Conservation (phyloP, 345 rosid genomes). For the Corchorus capsularis region DNA sequence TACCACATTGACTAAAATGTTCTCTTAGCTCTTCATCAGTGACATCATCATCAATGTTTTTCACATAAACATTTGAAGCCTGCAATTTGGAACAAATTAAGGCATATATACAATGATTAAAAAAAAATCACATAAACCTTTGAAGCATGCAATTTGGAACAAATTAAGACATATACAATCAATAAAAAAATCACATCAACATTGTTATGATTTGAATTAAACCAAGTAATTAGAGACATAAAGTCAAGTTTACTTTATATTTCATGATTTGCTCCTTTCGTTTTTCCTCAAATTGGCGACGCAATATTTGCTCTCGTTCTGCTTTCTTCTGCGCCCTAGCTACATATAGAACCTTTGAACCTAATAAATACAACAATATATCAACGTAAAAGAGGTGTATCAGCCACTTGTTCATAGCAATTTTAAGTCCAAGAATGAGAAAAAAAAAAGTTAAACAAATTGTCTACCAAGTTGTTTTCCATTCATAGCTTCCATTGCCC, state of each 20-base stretch:
- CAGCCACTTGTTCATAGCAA: neutral
- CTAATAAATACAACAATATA: conserved; percentile 33
- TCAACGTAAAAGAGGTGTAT: neutral
- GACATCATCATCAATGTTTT: conserved; percentile 61
- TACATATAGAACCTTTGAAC: conserved; percentile 60
- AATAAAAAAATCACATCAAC: conserved; percentile 1
- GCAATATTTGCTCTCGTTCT: conserved; percentile 62
- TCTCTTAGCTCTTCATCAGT: conserved; percentile 66
- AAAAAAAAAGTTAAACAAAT: neutral
- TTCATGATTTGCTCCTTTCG: conserved; percentile 51
- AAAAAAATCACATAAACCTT: conserved; percentile 28
- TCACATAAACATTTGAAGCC: conserved; percentile 73
- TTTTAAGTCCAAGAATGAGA: conserved; percentile 19
- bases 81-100: conserved; percentile 25
- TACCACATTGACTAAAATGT: conserved; percentile 68
- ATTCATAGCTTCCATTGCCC: conserved; percentile 59
- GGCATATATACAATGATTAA: neutral
- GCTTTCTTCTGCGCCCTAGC: conserved; percentile 83
- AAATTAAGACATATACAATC: neutral
- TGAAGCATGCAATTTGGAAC: conserved; percentile 45
- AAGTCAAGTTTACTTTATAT: conserved; percentile 41
- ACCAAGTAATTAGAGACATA: neutral
- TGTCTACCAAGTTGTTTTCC: conserved; percentile 55
- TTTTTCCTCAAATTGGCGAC: conserved; percentile 56
- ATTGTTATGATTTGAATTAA: neutral